Evolutionary conservation across 1,139 yeast species (phyloP).

Genomic region (Kurtzmaniella quercitrusa): DNA sequence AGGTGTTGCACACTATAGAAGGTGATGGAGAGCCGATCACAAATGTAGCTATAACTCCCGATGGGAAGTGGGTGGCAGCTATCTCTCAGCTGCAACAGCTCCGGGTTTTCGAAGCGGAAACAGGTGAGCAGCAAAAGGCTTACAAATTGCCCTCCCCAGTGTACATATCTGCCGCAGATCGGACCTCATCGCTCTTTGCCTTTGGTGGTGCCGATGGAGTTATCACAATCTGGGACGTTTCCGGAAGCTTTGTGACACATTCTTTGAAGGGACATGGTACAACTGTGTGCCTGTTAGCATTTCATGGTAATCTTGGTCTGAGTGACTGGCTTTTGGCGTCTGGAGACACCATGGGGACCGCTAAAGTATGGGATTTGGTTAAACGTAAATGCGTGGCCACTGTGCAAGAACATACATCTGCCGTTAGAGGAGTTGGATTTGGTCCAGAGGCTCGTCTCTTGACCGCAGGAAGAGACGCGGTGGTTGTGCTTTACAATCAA

Average conservation of each 20-base stretch:
- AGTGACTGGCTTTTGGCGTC: constrained; percentile 76
- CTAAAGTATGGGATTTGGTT: constrained; percentile 88
- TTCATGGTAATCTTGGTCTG: constrained; percentile 69
- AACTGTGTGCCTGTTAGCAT: constrained; percentile 74
- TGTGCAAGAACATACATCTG: constrained; percentile 72
- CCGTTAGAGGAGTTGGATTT: constrained; percentile 84
- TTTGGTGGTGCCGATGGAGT: constrained; percentile 96
- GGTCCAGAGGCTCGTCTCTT: constrained; percentile 52
- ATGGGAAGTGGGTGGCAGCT: constrained; percentile 64
- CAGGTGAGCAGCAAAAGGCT: constrained; percentile 46
- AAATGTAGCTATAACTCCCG: constrained; percentile 70
- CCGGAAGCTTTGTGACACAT: constrained; percentile 84
- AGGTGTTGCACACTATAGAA: constrained; percentile 56
- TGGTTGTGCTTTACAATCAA: constrained; percentile 62
- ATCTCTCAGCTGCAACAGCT: constrained; percentile 84
- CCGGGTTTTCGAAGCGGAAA: constrained; percentile 52
- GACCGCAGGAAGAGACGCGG: constrained; percentile 88
- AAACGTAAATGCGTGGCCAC: constrained; percentile 64
- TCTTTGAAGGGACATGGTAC: constrained; percentile 92
- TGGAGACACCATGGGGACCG: constrained; percentile 85
- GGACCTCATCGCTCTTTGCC: constrained; percentile 81
- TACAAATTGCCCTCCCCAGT: constrained; percentile 74
- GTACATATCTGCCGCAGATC: constrained; percentile 71
- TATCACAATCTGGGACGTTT: constrained; percentile 89
- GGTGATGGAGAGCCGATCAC: constrained; percentile 89